Evolutionary conservation across 2,329 filamentous ascomycete genomes (phyloP), one percentile per base, ranked within the genome.

Genomic region (Xylariaceae sp.): DNA sequence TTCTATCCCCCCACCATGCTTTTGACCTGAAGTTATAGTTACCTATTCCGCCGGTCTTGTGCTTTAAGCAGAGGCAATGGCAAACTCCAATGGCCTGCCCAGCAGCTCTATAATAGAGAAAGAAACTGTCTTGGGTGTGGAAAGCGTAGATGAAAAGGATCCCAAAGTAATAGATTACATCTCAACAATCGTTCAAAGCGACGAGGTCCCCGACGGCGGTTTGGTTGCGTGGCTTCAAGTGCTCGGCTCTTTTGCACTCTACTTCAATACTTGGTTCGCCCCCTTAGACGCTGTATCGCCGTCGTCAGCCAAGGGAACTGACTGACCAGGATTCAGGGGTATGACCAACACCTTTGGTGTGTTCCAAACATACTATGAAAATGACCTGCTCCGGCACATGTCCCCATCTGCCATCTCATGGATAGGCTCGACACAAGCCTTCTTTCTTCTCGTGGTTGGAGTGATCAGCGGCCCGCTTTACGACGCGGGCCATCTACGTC

Each of bases 291-390:
- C 2, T 7, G 5, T 16, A 19, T 26, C 23, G 23, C 4, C 23
- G 9, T 26, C n/a, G n/a, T n/a, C n/a, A 26, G 23, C 23, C 9
- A 26, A 26, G 23, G 23, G 23, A n/a, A 4, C 9, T 26, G 23
- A 40, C 21, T 56, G 18, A 52, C 19, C 7, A 55, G 40, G 37
- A 43, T 20, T 41, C 7, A 72, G 70, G 57, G 73, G 73, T 21
- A 64, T 73, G 2, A 60, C 71, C 20, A 73, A 73, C 59, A 69
- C 67, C n/a, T 75, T 72, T 32, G 75, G 75, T 23, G 68, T 71
- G 29, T 68, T 66, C 43, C 62, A 68, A 48, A 62, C 61, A n/a
- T 68, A 73, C 57, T 77, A 76, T 65, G 59, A 67, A 14, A 47
- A 48, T 6, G 40, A 59, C 20, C 56, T 70, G 6, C 67, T 77